phyloP scores from a whole-genome alignment of 768 basidiomycete species.

The Termitomyces bulborhizus region DNA sequence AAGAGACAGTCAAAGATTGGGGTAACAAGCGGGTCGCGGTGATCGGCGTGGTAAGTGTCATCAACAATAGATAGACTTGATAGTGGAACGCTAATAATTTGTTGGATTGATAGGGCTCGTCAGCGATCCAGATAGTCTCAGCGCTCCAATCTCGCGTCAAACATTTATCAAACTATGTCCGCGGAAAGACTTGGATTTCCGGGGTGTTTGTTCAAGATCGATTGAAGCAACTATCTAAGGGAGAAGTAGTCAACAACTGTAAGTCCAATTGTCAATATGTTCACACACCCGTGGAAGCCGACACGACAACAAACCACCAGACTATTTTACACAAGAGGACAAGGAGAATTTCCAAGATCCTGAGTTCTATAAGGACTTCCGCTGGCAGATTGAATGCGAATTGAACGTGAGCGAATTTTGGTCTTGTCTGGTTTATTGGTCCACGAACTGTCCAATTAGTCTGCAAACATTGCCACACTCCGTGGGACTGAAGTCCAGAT shows the following conservation, averaged over 20 bases:
- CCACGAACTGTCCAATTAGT: slow-evolving; percentile 11
- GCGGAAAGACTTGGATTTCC: slow-evolving; percentile 55
- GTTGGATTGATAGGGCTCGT: slow-evolving; percentile 40
- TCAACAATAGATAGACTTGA: neutral
- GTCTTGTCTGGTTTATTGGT: neutral
- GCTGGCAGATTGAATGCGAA: slow-evolving; percentile 39
- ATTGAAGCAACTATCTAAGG: slow-evolving; percentile 31
- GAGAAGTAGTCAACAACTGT: slow-evolving; percentile 40
- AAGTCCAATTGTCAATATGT: slow-evolving; percentile 2
- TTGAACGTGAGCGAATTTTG: slow-evolving; percentile 35
- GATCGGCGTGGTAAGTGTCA: slow-evolving; percentile 47
- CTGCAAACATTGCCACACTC: slow-evolving; percentile 35
- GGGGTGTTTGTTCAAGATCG: slow-evolving; percentile 35
- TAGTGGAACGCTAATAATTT: neutral
- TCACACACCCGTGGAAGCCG: neutral
- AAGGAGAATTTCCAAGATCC: slow-evolving; percentile 43
- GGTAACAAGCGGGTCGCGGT: slow-evolving; percentile 48
- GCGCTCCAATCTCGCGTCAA: slow-evolving; percentile 47
- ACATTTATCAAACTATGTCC: slow-evolving; percentile 48
- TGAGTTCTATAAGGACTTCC: slow-evolving; percentile 40
- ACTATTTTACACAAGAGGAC: slow-evolving; percentile 45
- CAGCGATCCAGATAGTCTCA: slow-evolving; percentile 55
- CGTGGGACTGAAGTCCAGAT: slow-evolving; percentile 31
- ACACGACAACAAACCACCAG: slow-evolving; percentile 18
- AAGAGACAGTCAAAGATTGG: slow-evolving; percentile 43